phyloP scores from a whole-genome alignment of 345 rosid species.

The Theobroma cacao region DNA sequence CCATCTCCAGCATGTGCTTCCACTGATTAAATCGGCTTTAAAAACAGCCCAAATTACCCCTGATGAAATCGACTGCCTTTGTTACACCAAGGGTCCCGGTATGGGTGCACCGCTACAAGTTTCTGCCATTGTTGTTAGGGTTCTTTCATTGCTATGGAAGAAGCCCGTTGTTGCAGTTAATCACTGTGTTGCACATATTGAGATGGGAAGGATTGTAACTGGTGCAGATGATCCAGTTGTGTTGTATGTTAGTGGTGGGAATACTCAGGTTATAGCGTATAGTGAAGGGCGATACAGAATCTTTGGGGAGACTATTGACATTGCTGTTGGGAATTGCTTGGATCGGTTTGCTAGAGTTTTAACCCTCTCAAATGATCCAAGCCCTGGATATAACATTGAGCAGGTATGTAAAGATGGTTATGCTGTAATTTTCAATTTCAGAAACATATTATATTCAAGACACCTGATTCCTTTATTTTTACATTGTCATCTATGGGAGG shows the following conservation, averaged over 20 bases:
- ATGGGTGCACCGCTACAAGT: conserved; percentile 97
- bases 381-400: conserved; percentile 97
- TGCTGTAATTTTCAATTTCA: background rate
- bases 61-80: conserved; percentile 77
- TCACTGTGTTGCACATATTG: conserved; percentile 97
- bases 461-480: background rate
- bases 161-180: conserved; percentile 85
- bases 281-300: conserved; percentile 93
- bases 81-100: conserved; percentile 95
- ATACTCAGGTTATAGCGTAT: conserved; percentile 96
- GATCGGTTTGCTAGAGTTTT: conserved; percentile 92
- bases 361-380: conserved; percentile 93
- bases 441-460: background rate
- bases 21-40: conserved; percentile 71
- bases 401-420: conserved; percentile 47
- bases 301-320: conserved; percentile 96
- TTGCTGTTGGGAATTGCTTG: conserved; percentile 97
- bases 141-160: conserved; percentile 88
- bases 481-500: background rate
- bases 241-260: conserved; percentile 96
- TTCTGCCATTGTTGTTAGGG: conserved; percentile 67
- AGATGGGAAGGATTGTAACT: conserved; percentile 96
- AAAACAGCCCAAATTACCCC: conserved; percentile 60
- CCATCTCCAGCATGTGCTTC: conserved; percentile 80
- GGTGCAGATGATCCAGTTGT: conserved; percentile 94